A percentile compares a stretch with the other conserved stretches of the same genome.
Conservation (phyloP, 2,329 filamentous ascomycete genomes). For the Colletotrichum lentis region DNA sequence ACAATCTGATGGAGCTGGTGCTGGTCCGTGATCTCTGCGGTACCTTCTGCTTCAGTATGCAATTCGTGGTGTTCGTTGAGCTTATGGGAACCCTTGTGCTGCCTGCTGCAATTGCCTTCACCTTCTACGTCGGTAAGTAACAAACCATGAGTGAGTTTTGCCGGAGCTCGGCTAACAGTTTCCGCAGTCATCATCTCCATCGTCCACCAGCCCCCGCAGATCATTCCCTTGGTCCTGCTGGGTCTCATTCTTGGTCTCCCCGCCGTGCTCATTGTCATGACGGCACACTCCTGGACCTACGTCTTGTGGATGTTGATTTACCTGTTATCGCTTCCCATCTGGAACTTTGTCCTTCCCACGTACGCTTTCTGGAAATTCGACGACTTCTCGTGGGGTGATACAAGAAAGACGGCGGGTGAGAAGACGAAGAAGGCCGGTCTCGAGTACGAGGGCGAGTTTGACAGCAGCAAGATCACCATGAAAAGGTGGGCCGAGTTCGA, state of each 20-base stretch:
- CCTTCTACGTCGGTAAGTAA: conserved; percentile 88
- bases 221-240: conserved; percentile 90
- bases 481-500: conserved; percentile 99
- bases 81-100: conserved; percentile 92
- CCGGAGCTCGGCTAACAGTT: conserved; percentile 15
- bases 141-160: background rate
- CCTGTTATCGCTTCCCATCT: conserved; percentile 88
- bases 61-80: conserved; percentile 97
- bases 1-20: conserved; percentile 97
- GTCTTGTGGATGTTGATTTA: conserved; percentile 98
- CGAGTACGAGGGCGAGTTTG: conserved; percentile 94
- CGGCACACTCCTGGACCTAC: conserved; percentile 91
- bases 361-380: conserved; percentile 99
- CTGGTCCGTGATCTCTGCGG: conserved; percentile 95
- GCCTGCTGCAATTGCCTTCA: conserved; percentile 95
- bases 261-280: conserved; percentile 88
- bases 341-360: conserved; percentile 94
- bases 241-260: conserved; percentile 93
- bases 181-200: conserved; percentile 82
- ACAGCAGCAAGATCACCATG: conserved; percentile 99
- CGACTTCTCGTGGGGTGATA: conserved; percentile 99
- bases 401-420: conserved; percentile 91
- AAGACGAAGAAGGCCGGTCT: conserved; percentile 86
- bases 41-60: conserved; percentile 99
- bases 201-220: conserved; percentile 75